These are phyloP conservation scores for Sarocladiaceae sp. DNA, from an alignment of 2,329 filamentous ascomycete genomes.

Conservation along the genomic window DNA sequence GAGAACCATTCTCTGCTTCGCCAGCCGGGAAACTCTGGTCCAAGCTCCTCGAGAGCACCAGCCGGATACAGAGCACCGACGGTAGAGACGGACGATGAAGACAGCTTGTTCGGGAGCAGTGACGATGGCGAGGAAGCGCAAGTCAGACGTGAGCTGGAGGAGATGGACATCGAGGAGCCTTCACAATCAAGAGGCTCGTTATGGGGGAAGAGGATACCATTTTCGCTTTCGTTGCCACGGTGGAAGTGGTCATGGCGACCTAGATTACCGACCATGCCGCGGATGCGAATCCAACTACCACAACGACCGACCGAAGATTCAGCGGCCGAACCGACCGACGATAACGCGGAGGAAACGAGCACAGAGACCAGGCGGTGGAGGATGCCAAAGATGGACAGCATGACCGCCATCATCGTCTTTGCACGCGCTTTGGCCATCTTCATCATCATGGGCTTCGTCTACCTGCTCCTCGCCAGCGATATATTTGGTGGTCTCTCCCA, in stretches of 20 bases:
- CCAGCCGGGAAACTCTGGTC: slow-evolving; percentile 23
- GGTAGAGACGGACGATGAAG: slow-evolving; percentile 70
- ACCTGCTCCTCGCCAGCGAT: slow-evolving; percentile 80
- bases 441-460: slow-evolving; percentile 70
- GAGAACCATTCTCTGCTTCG: slow-evolving; percentile 71
- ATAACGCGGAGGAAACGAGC: slow-evolving; percentile 20
- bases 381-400: slow-evolving; percentile 34
- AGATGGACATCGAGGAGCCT: slow-evolving; percentile 76
- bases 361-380: slow-evolving; percentile 19
- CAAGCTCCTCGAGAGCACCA: slow-evolving; percentile 36
- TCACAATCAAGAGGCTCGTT: slow-evolving; percentile 32
- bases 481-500: slow-evolving; percentile 63
- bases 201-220: slow-evolving; percentile 51
- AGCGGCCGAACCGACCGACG: slow-evolving; percentile 17
- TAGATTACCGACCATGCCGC: slow-evolving; percentile 39
- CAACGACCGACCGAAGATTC: slow-evolving; percentile 6
- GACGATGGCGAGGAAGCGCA: slow-evolving; percentile 52
- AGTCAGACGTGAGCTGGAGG: slow-evolving; percentile 75
- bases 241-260: slow-evolving; percentile 52
- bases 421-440: slow-evolving; percentile 69
- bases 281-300: slow-evolving; percentile 42
- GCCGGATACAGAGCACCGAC: slow-evolving; percentile 70
- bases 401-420: slow-evolving; percentile 52
- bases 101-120: slow-evolving; percentile 44
- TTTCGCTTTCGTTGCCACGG: slow-evolving; percentile 43